phyloP scores from a whole-genome alignment of 1,284 basidiomycete genomes.

The Serendipita sp. region DNA sequence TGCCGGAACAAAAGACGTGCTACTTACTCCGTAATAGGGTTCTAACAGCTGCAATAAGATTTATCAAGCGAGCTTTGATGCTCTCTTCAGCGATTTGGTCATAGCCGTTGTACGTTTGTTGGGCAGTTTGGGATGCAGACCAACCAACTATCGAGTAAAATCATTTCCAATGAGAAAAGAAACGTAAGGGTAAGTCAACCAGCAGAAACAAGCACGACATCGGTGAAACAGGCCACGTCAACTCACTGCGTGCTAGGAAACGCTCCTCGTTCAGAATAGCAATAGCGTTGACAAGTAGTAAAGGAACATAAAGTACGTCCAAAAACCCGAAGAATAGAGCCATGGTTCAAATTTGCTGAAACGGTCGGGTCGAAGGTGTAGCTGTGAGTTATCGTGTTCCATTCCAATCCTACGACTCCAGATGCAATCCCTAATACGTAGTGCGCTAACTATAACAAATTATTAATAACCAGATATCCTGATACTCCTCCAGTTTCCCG shows the following conservation, averaged over 20 bases:
- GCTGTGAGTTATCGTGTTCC: too few species aligned
- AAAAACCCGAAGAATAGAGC: conserved; percentile 22
- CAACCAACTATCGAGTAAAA: conserved; percentile 61
- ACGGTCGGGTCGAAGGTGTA: neutral
- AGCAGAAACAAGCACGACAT: neutral
- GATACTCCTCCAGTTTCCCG: too few species aligned
- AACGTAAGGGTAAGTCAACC: neutral
- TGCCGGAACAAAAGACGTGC: neutral
- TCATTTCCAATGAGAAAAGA: conserved; percentile 9
- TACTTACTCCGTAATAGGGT: conserved; percentile 86
- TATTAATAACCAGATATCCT: too few species aligned
- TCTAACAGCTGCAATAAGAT: conserved; percentile 84
- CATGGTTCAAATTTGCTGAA: neutral
- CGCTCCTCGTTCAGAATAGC: conserved; percentile 91
- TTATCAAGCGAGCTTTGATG: conserved; percentile 77
- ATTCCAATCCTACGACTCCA: neutral
- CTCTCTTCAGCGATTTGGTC: conserved; percentile 50
- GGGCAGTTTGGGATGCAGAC: conserved; percentile 51
- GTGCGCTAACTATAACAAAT: neutral
- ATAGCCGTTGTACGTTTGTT: conserved; percentile 39
- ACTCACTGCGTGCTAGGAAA: conserved; percentile 82
- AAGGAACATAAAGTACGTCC: conserved; percentile 27
- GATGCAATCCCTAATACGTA: neutral
- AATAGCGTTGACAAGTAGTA: conserved; percentile 85
- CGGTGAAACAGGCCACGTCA: conserved; percentile 6